phyloP scores from a whole-genome alignment of 75 land plant genomes.

The Sequoia sempervirens region DNA sequence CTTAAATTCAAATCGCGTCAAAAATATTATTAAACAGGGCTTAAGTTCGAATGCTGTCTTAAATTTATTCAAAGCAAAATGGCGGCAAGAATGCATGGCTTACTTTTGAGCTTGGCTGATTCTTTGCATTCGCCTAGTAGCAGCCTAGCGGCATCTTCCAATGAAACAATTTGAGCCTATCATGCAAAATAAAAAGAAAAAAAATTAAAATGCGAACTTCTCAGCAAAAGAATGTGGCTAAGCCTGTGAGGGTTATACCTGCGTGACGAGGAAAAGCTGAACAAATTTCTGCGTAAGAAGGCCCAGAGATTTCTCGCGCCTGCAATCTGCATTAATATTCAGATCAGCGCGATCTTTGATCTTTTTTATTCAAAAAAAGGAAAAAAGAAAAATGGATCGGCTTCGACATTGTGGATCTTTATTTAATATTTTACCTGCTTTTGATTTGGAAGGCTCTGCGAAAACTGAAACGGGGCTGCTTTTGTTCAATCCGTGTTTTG shows the following conservation, averaged over 20 bases:
- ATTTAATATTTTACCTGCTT: slow-evolving; percentile 11
- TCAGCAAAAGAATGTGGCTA: not conserved
- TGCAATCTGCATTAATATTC: slow-evolving; percentile 33
- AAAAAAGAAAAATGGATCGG: too few species aligned
- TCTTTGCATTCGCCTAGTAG: slow-evolving; percentile 71
- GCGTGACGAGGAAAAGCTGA: slow-evolving; percentile 75
- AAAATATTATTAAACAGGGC: too few species aligned
- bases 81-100: not conserved
- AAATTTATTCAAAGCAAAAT: not conserved
- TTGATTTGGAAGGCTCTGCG: slow-evolving; percentile 11
- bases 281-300: slow-evolving; percentile 92
- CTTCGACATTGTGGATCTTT: not conserved
- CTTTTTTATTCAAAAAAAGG: not conserved
- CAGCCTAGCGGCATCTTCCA: slow-evolving; percentile 83
- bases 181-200: not conserved
- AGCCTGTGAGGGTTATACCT: slow-evolving; percentile 26
- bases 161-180: slow-evolving; percentile 67
- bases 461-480: slow-evolving; percentile 23
- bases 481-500: not conserved
- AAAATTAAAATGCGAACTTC: not conserved
- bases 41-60: not conserved
- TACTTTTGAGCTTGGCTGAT: slow-evolving; percentile 70
- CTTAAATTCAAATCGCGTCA: not conserved
- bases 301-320: slow-evolving; percentile 92
- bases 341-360: not conserved